Conservation (phyloP, 495 filamentous ascomycete species). For the Thozetella sp. region DNA sequence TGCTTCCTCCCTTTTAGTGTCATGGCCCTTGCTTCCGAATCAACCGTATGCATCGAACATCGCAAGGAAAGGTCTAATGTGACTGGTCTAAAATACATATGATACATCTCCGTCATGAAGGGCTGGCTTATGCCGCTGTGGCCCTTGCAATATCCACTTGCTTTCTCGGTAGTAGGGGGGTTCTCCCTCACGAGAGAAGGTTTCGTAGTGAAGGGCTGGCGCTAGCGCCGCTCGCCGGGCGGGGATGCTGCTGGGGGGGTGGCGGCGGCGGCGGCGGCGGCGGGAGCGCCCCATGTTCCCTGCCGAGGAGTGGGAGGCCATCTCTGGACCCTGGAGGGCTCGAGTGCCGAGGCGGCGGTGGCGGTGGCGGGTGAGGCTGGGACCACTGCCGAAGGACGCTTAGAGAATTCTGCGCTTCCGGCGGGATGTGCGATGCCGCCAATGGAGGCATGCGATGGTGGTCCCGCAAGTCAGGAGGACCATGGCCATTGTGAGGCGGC, state of each 20-base stretch:
- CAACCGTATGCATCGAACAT: background rate
- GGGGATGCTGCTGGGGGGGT: slow-evolving; percentile 37
- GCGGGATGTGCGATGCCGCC: slow-evolving; percentile 26
- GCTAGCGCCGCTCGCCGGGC: slow-evolving; percentile 63
- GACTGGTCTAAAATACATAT: slow-evolving; percentile 1
- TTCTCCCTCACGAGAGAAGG: slow-evolving; percentile 57
- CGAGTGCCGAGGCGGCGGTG: background rate
- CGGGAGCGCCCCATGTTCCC: slow-evolving; percentile 12
- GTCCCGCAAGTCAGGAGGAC: slow-evolving; percentile 26
- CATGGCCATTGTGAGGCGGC: slow-evolving; percentile 21
- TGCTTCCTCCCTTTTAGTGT: background rate
- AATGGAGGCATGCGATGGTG: slow-evolving; percentile 27
- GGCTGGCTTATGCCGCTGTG: background rate
- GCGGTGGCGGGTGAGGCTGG: slow-evolving; percentile 1
- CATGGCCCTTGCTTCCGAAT: background rate
- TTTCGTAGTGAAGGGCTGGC: slow-evolving; percentile 78
- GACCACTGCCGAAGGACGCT: slow-evolving; percentile 31
- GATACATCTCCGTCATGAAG: background rate
- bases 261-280: slow-evolving; percentile 10
- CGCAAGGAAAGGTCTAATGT: background rate
- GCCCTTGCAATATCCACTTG: background rate
- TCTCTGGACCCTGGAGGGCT: slow-evolving; percentile 8
- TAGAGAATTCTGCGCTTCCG: slow-evolving; percentile 31
- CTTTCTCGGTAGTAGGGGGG: background rate
- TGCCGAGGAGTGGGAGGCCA: slow-evolving; percentile 17